Percentiles rank a stretch among this genome's conserved stretches.
Evolutionary conservation across 2,329 filamentous ascomycete species (phyloP).

Genomic region (Zasmidium citrigriseum): DNA sequence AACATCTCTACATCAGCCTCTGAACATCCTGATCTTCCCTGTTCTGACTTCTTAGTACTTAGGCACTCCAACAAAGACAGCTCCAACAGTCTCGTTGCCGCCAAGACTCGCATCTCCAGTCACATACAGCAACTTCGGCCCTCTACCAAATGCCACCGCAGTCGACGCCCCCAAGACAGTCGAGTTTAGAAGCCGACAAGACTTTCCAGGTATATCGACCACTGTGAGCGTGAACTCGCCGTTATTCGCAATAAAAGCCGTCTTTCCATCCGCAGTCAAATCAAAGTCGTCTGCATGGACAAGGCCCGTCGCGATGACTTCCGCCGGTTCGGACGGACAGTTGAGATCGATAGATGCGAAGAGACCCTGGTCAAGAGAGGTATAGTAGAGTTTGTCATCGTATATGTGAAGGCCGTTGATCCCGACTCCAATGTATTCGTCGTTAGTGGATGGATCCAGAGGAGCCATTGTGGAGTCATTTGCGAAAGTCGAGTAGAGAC

Average conservation of each 20-base stretch:
- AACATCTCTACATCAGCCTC: no score
- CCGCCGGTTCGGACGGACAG: not conserved
- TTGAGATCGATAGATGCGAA: not conserved
- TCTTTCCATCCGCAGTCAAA: not conserved
- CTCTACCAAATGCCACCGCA: not conserved
- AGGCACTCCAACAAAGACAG: not conserved
- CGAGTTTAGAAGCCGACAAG: not conserved
- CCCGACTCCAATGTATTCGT: not conserved
- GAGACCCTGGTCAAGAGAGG: not conserved
- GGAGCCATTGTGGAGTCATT: not conserved
- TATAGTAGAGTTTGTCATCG: not conserved
- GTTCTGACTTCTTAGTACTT: not conserved
- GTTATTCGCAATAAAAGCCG: slow-evolving; percentile 1
- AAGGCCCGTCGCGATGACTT: not conserved
- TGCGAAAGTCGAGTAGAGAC: not conserved
- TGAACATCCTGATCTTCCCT: not conserved
- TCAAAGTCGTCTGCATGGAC: not conserved
- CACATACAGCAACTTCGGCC: not conserved
- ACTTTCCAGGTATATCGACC: not conserved
- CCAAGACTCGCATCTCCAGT: not conserved
- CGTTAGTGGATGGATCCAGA: not conserved
- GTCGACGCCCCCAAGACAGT: not conserved
- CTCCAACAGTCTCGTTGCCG: not conserved
- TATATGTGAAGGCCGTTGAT: slow-evolving; percentile 1
- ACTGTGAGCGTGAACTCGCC: not conserved